These are phyloP conservation scores for sorghum (Sorghum bicolor) DNA, from an alignment of 176 grass and related monocot genomes.

Conservation along the genomic window DNA sequence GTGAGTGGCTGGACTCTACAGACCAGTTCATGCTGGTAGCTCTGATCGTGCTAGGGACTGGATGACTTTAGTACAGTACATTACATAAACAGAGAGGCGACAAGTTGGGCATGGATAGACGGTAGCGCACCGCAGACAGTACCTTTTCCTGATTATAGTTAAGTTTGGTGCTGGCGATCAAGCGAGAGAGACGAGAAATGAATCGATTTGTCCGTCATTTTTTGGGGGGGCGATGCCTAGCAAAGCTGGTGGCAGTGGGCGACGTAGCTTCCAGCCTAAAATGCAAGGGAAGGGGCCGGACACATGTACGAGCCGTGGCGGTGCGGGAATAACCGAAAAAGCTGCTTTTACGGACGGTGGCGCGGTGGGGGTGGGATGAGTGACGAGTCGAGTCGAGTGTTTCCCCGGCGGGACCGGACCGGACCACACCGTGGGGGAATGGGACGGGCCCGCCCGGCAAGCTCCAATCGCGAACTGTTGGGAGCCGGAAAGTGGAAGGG, in stretches of 20 bases:
- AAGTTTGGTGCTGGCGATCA: not conserved
- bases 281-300: not conserved
- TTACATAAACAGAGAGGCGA: not conserved
- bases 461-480: slow-evolving; percentile 23
- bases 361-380: slow-evolving; percentile 14
- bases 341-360: slow-evolving; percentile 23
- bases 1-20: too few relatives aligned
- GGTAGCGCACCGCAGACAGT: not conserved
- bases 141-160: not conserved
- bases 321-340: slow-evolving; percentile 34
- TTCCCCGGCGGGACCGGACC: not conserved
- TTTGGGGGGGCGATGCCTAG: slow-evolving; percentile 28
- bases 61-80: slow-evolving; percentile 2
- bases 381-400: too few relatives aligned
- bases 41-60: not conserved
- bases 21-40: not conserved
- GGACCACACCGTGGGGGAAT: not conserved
- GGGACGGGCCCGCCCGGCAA: not conserved
- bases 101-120: slow-evolving; percentile 2
- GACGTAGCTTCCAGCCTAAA: not conserved
- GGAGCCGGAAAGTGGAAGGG: slow-evolving; percentile 1
- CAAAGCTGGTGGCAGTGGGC: not conserved
- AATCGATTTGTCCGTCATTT: not conserved
- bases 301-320: not conserved
- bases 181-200: not conserved